Evolutionary conservation across 129 eudicot species (phyloP), one percentile per base, ranked within the genome.

Genomic region (Deinandra increscens): DNA sequence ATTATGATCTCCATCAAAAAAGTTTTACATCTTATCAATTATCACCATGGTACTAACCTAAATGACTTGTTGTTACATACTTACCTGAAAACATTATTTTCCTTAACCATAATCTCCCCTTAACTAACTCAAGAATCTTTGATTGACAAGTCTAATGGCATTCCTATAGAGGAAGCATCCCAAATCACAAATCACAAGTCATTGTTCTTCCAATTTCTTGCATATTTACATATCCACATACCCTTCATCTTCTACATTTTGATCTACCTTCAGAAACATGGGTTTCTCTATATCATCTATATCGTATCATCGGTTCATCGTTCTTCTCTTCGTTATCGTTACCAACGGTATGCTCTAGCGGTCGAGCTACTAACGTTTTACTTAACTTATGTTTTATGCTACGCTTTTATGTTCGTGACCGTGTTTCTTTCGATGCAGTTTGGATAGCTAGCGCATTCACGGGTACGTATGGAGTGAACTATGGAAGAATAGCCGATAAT

Each of bases 391-490:
- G 19, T 36, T 17, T 14, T 36, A 19, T 18, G 9, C 3, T 79
- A 31, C 46, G n/a, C 67, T 49, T 76, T 14, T 1, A 37, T 7
- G 4, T 48, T 38, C 11, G 18, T 9, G 50, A 63, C 50, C 59
- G 44, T 7, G 29, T 9, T 15, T 41, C n/a, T 17, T 23, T 19
- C 54, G 33, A 49, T 49, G 55, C 71, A 83, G 88, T 76, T 83
- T 20, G 59, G 26, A 48, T 77, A 49, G 85, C 74, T 41, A 65
- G 31, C 55, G 85, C 91, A 17, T 87, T 94, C 79, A 83, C 88
- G 12, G 97, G 99, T 12, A 90, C 97, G 0, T 90, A 87, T 46
- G 99, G 99, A 49, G 85, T 94, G 20, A 94, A 94, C 54, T 94
- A 94, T 64, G 99, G 99, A 50, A 61, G 93, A 49, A 85, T 94